These are phyloP conservation scores for Piromyces sp. DNA, from an alignment of 192 early-diverging fungal species.

Conservation along the genomic window DNA sequence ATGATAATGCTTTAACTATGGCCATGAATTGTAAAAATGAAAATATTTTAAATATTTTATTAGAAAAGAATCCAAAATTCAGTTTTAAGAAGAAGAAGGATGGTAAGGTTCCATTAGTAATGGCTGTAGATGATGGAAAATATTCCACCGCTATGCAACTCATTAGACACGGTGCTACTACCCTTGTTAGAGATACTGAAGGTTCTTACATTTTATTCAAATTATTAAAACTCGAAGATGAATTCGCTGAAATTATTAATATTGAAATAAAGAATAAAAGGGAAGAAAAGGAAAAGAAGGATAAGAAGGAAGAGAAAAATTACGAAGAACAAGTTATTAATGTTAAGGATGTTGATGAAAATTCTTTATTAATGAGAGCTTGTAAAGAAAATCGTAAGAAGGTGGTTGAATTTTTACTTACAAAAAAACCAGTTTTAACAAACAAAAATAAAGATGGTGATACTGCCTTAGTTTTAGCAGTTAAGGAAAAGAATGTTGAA, in stretches of 20 bases:
- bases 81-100: not conserved
- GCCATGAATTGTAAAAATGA: not conserved
- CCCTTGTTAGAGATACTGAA: not conserved
- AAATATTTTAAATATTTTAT: not conserved
- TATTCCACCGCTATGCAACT: not conserved
- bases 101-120: not conserved
- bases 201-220: not conserved
- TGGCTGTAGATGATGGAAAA: not conserved
- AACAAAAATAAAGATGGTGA: not conserved
- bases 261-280: not conserved
- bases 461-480: not conserved
- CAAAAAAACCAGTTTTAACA: not conserved
- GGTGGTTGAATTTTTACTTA: not conserved
- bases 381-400: not conserved
- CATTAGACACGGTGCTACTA: not conserved
- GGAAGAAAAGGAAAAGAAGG: not conserved
- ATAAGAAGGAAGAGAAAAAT: not conserved
- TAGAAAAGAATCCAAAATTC: not conserved
- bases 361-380: not conserved
- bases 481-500: not conserved
- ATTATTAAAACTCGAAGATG: not conserved
- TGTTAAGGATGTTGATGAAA: not conserved
- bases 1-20: not conserved
- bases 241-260: not conserved
- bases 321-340: not conserved